Base-by-base conservation (phyloP, 768 basidiomycete genomes). In the Dioszegia crocea region DNA sequence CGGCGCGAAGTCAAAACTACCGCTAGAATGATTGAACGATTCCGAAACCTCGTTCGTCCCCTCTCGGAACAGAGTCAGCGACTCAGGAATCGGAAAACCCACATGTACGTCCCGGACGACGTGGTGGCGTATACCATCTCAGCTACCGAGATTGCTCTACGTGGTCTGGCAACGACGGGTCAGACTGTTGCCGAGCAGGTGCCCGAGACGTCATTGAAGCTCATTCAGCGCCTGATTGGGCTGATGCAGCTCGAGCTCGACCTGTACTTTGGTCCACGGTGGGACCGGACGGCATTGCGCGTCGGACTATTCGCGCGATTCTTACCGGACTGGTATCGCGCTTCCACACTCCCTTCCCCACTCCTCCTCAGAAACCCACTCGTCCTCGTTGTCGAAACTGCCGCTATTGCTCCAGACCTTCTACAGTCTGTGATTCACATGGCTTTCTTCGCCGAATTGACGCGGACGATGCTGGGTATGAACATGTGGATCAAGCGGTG, bases 91-190 rank as follows among this genome's bases (percentile, higher is more conserved):
- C 82, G 89, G 24, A 91, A 91, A 1, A 83, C 84, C 0, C 90
- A 91, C 4, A 83, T 93, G 46, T 97, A 96, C 71, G 80, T 99
- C 1, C 91, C 96, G 0, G 89, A 94, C 64, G 91, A 97, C 64
- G 79, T 98, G 16, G 80, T 94, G 36, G 88, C 88, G 2, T 97
- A 94, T 75, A 93, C 93, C 3, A 82, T 98, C 36, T 80, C 87
- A 1, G 80, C 84, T 5, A 82, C 91, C 54, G 96, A 98, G 77
- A 83, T 88, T 16, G 82, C 88, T 0, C 84, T 87, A 59, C 83
- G 96, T 24, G 91, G 91, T 2, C 75, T 82, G 3, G 30, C 53
- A 12, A 53, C 51, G 3, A 79, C 81, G 78, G 60, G 57, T 2
- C 31, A 65, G 49, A 33, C 80, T 83, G 61, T 89, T 57, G 86